Evolutionary conservation across 345 rosid species (phyloP).

Genomic region (Arabidopsis suecica): DNA sequence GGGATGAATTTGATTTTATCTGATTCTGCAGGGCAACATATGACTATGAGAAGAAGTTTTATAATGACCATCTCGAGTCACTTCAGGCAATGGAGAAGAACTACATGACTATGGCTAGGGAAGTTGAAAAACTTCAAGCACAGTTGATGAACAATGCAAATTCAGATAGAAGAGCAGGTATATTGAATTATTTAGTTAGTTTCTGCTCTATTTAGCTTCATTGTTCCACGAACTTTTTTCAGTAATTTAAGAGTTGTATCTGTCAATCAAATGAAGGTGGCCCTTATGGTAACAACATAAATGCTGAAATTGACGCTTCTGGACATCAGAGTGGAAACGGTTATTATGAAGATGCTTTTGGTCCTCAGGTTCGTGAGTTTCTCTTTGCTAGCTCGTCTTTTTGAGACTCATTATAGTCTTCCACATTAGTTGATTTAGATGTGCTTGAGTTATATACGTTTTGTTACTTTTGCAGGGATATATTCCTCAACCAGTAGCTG

Average conservation of each 20-base stretch:
- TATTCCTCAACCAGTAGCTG: constrained; percentile 47
- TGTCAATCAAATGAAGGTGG: constrained; percentile 55
- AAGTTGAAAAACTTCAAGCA: constrained; percentile 91
- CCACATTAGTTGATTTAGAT: not conserved
- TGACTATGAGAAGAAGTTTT: constrained; percentile 86
- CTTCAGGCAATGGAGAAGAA: constrained; percentile 94
- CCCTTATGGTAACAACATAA: constrained; percentile 59
- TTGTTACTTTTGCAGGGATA: constrained; percentile 51
- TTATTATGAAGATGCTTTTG: constrained; percentile 62
- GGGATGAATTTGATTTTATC: constrained; percentile 11
- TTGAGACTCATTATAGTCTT: not conserved
- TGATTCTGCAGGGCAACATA: constrained; percentile 72
- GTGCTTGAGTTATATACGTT: constrained; percentile 6
- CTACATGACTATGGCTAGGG: constrained; percentile 83
- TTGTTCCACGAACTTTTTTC: not conserved
- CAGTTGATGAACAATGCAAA: constrained; percentile 65
- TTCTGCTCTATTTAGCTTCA: constrained; percentile 5
- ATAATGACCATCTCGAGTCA: constrained; percentile 88
- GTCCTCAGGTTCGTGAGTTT: constrained; percentile 63
- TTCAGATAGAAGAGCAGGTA: constrained; percentile 68
- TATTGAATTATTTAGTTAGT: constrained; percentile 5
- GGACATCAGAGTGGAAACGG: constrained; percentile 57
- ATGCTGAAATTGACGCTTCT: constrained; percentile 59
- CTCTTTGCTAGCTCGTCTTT: constrained; percentile 20
- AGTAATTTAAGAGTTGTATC: constrained; percentile 17